Base-by-base conservation (phyloP, 805 yeast species). In the Pichia sporocuriosa region DNA sequence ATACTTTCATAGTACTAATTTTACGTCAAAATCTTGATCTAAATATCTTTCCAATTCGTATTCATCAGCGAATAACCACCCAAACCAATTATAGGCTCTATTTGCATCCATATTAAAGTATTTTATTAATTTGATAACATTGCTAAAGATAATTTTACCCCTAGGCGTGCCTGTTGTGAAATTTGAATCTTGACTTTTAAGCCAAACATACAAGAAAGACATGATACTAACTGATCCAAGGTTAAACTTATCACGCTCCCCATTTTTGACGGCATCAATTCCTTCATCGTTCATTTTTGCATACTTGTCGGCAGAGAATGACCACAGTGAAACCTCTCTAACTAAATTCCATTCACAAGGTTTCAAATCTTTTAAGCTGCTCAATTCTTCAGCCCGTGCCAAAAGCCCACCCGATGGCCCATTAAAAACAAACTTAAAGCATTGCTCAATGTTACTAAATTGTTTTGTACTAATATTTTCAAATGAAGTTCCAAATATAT, bases 401-500 rank as follows among this genome's bases (percentile, higher is more conserved):
- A 45, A n/a, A 1, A 43, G 9, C 6, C 26, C 34, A 13, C 13
- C 19, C 6, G 16, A 6, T 3, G 38, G 15, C 15, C 38, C 34
- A 4, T 29, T 7, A 15, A 48, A 25, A 5, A 57, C 33, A 37
- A 52, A 57, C 2, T 52, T 47, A 30, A 58, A 56, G 8, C 54
- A 50, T 10, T 24, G 8, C 4, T 35, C 9, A 6, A 59, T 50
- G 34, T 55, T 57, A 2, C 44, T 43, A 33, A 39, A 56, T 39
- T 59, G 64, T 19, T 20, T 4, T 2, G 47, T 47, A 0, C 49
- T 39, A 8, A 59, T 43, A 1, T 39, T 27, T 6, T 39, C 39
- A 2, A 80, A 69, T 30, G 68, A 65, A 6, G 66, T 62, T 3
- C 71, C 77, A 13, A 67, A 53, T 13, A 59, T 46, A 5, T 61